Percentiles rank a stretch among this genome's conserved stretches.
phyloP scores from a whole-genome alignment of 2,329 filamentous ascomycete species.

The Penicillium olsonii region DNA sequence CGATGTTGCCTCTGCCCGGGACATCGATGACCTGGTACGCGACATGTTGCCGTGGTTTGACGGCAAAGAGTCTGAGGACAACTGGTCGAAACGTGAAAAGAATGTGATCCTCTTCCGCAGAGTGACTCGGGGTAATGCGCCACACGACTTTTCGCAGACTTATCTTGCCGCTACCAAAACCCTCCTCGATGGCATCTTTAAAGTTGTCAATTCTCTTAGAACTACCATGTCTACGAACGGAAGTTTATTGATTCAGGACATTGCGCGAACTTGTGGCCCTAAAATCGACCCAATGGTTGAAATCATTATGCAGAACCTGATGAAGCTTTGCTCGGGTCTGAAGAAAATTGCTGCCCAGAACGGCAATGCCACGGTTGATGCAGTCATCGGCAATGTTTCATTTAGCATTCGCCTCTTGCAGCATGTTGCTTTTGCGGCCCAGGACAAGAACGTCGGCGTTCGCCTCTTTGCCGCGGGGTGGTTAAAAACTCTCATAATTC shows the following conservation, averaged over 20 bases:
- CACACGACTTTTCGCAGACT: slow-evolving; percentile 70
- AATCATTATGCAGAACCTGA: slow-evolving; percentile 80
- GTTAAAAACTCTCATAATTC: slow-evolving; percentile 79
- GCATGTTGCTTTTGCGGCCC: slow-evolving; percentile 76
- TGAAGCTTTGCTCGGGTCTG: slow-evolving; percentile 85
- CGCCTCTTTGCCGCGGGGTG: slow-evolving; percentile 77
- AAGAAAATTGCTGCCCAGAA: slow-evolving; percentile 91
- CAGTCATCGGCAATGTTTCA: slow-evolving; percentile 74
- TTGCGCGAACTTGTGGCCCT: slow-evolving; percentile 73
- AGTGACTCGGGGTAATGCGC: slow-evolving; percentile 80
- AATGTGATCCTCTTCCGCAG: slow-evolving; percentile 73
- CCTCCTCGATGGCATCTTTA: slow-evolving; percentile 84
- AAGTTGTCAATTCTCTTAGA: slow-evolving; percentile 77
- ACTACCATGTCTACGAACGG: slow-evolving; percentile 89
- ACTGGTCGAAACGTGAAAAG: slow-evolving; percentile 87
- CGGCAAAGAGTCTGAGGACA: slow-evolving; percentile 84
- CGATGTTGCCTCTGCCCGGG: slow-evolving; percentile 79
- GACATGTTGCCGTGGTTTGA: slow-evolving; percentile 83
- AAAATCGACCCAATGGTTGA: slow-evolving; percentile 87
- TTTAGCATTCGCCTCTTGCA: slow-evolving; percentile 82
- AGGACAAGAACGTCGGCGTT: slow-evolving; percentile 92
- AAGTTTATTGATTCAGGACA: slow-evolving; percentile 79
- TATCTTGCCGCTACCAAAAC: slow-evolving; percentile 72
- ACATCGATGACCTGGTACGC: slow-evolving; percentile 83
- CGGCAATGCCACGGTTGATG: slow-evolving; percentile 78